Conservation (phyloP, 1,139 yeast genomes). For the Hyphopichia khmerensis region DNA sequence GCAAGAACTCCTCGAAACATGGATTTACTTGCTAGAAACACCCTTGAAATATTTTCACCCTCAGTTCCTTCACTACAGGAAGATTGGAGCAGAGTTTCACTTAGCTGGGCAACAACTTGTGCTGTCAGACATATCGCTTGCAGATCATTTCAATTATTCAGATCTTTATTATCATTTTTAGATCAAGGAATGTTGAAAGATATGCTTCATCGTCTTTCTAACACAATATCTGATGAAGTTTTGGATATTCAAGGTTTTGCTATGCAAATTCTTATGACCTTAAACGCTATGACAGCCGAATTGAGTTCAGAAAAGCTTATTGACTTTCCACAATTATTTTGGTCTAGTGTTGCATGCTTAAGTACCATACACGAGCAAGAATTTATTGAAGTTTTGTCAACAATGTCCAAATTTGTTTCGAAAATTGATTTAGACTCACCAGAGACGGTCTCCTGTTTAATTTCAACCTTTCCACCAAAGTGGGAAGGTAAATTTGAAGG, state of each 20-base stretch:
- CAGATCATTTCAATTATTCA: slow-evolving; percentile 87
- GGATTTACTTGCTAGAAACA: slow-evolving; percentile 72
- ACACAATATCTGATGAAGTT: slow-evolving; percentile 87
- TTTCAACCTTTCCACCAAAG: slow-evolving; percentile 86
- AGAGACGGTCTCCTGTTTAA: slow-evolving; percentile 79
- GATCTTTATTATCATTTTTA: slow-evolving; percentile 73
- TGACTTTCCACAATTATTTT: slow-evolving; percentile 89
- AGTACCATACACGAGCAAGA: slow-evolving; percentile 92
- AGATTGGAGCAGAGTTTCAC: slow-evolving; percentile 82
- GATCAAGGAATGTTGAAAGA: slow-evolving; percentile 90
- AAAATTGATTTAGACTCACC: slow-evolving; percentile 85
- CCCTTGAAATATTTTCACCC: slow-evolving; percentile 56
- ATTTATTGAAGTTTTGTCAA: slow-evolving; percentile 80
- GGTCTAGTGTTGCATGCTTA: slow-evolving; percentile 94
- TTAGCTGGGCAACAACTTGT: slow-evolving; percentile 96
- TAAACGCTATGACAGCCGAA: slow-evolving; percentile 88
- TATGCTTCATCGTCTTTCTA: slow-evolving; percentile 89
- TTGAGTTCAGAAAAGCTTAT: slow-evolving; percentile 74
- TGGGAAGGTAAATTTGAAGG: slow-evolving; percentile 98
- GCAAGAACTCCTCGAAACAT: slow-evolving; percentile 86
- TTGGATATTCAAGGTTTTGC: slow-evolving; percentile 94
- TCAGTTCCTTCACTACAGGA: slow-evolving; percentile 57
- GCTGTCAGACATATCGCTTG: slow-evolving; percentile 97
- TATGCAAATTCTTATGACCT: slow-evolving; percentile 94
- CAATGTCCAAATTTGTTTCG: slow-evolving; percentile 77